phyloP scores from a whole-genome alignment of 2,329 filamentous ascomycete genomes.

The Coniochaeta sp. region DNA sequence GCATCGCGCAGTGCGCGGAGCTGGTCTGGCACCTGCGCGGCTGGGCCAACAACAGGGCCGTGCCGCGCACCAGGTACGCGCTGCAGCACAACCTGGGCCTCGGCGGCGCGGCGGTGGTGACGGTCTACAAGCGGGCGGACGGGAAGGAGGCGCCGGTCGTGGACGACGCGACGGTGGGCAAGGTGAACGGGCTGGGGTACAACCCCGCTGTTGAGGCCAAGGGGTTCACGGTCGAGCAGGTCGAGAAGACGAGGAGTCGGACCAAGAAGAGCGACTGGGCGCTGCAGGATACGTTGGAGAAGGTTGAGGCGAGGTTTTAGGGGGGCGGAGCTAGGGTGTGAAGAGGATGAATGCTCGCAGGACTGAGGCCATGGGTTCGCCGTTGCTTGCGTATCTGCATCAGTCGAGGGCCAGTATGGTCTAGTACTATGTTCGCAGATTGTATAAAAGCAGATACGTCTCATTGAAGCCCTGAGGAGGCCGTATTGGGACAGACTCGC shows the following conservation, averaged over 20 bases:
- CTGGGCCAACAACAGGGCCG: constrained; percentile 85
- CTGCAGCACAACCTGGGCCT: constrained; percentile 92
- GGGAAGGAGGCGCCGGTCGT: constrained; percentile 56
- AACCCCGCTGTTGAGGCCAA: constrained; percentile 87
- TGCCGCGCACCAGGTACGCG: constrained; percentile 61
- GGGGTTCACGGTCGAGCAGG: constrained; percentile 78
- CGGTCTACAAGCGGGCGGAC: constrained; percentile 81
- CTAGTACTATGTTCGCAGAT: not conserved
- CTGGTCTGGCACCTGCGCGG: constrained; percentile 91
- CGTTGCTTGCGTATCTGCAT: not conserved
- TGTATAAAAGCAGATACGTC: not conserved
- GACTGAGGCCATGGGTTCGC: not conserved
- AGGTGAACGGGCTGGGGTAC: constrained; percentile 67
- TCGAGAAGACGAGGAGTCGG: constrained; percentile 62
- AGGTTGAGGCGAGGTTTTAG: constrained; percentile 50
- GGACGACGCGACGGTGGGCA: constrained; percentile 56
- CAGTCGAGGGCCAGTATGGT: not conserved
- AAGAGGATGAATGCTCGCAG: not conserved
- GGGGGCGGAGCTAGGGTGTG: not conserved
- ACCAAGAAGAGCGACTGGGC: constrained; percentile 63
- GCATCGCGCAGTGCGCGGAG: constrained; percentile 93
- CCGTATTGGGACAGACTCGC: not conserved
- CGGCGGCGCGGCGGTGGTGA: constrained; percentile 84
- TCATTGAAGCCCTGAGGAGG: not conserved
- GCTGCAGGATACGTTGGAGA: constrained; percentile 64